These are phyloP conservation scores for Botrytis cinerea DNA, from an alignment of 2,329 filamentous ascomycete species.

Conservation along the genomic window DNA sequence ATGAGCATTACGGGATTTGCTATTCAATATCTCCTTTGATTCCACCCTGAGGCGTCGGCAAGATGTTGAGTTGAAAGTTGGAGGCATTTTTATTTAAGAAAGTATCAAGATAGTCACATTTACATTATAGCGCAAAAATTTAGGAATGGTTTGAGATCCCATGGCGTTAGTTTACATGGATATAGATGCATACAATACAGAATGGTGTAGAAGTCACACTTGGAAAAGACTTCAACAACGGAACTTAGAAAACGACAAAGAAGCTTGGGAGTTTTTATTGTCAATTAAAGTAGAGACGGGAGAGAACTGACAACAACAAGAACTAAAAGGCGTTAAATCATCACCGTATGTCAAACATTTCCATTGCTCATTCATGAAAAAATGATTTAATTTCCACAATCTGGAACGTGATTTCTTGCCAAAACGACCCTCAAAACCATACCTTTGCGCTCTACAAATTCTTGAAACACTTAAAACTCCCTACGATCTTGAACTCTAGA, in stretches of 20 bases:
- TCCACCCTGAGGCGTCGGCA: not conserved
- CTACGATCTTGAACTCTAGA: not conserved
- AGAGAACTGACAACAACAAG: not conserved
- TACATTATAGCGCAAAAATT: not conserved
- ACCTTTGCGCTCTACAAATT: not conserved
- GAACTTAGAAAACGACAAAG: not conserved
- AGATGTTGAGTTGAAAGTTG: not conserved
- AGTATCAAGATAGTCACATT: not conserved
- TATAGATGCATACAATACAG: not conserved
- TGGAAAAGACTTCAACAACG: not conserved
- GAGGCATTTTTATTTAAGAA: not conserved
- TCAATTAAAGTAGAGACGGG: accelerated
- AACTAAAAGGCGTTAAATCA: not conserved
- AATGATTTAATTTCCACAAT: not conserved
- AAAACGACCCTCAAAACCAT: not conserved
- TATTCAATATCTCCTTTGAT: not conserved
- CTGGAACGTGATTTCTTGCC: not conserved
- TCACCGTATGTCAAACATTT: not conserved
- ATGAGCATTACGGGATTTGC: not conserved
- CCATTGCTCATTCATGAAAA: not conserved
- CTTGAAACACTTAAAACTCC: not conserved
- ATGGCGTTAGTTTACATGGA: not conserved
- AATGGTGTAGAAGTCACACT: not conserved
- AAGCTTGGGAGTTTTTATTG: accelerated
- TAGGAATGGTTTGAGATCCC: not conserved